Evolutionary conservation across 345 rosid genomes (phyloP), one percentile per base, ranked within the genome.

Genomic region (Aquilaria malaccensis): DNA sequence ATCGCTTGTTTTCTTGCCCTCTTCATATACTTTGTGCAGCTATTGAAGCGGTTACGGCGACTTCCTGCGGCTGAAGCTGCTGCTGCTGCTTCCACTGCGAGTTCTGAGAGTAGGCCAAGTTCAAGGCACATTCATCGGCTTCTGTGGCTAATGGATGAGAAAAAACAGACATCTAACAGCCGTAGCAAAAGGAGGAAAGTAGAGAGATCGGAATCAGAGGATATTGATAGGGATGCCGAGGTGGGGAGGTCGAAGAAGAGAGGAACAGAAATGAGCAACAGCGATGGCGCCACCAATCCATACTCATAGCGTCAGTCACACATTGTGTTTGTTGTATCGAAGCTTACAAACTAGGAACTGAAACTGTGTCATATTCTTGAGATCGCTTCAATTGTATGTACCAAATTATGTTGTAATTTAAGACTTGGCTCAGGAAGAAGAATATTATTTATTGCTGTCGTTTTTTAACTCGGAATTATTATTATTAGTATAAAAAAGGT

Each of bases 61-160:
- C 37, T 55, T 9, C 67, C 50, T 50, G 80, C 80, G 0, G 59
- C 15, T 10, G 83, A 76, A 31, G 43, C 43, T 37, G 43, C 43
- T 37, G 3, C 43, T 37, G 3, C 43, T 37, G 43, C 43, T 7
- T 64, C 76, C 37, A 41, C 59, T 56, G 65, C 77, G 7, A 55
- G 71, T 14, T 74, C 68, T 45, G 61, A 55, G 5, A 67, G 52
- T n/a, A 68, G 74, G 51, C 48, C 67, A 15, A 81, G 59, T 31
- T 72, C 87, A 43, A 60, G 83, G 59, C 80, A 59, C 56, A 13
- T 94, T 4, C 87, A 77, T 50, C 68, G 88, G 66, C 68, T 89
- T 54, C 64, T 88, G 4, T 87, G 95, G 2, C 62, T 90, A 54
- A 84, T 94, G 85, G 95, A 94, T 59, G 96, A 83, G 80, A 94